These are phyloP conservation scores for Arthromyces matolae DNA, from an alignment of 768 basidiomycete species.

Conservation along the genomic window DNA sequence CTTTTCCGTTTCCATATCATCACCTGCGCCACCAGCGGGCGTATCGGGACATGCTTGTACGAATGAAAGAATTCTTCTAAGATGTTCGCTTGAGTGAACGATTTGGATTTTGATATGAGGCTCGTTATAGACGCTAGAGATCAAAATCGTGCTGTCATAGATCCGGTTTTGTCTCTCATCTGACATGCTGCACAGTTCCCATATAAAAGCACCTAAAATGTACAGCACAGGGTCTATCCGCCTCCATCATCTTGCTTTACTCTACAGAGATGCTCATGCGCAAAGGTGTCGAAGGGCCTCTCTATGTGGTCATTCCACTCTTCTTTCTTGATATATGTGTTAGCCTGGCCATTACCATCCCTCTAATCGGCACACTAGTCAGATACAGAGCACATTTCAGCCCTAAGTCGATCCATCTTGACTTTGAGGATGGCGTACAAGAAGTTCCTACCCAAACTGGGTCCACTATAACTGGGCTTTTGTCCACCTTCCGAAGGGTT, in stretches of 20 bases:
- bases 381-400: slow-evolving; percentile 80
- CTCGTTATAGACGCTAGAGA: too few relatives aligned
- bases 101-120: too few relatives aligned
- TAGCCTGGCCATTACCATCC: slow-evolving; percentile 51
- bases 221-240: too few relatives aligned
- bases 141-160: too few relatives aligned
- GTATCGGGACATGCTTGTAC: too few relatives aligned
- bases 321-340: slow-evolving; percentile 16
- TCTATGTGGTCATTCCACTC: neutral
- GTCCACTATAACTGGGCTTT: slow-evolving; percentile 66
- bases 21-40: too few relatives aligned
- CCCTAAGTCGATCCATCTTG: slow-evolving; percentile 75
- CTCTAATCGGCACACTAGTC: slow-evolving; percentile 62
- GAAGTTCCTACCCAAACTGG: slow-evolving; percentile 55
- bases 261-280: slow-evolving; percentile 2
- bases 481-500: slow-evolving; percentile 67
- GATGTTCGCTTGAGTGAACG: too few relatives aligned
- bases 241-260: neutral
- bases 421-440: slow-evolving; percentile 51
- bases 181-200: too few relatives aligned
- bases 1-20: too few relatives aligned
- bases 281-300: neutral
- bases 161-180: too few relatives aligned
- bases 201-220: too few relatives aligned
- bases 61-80: too few relatives aligned